These are phyloP conservation scores for Puccinia sorghi DNA, from an alignment of 1,284 basidiomycete species.

Conservation along the genomic window DNA sequence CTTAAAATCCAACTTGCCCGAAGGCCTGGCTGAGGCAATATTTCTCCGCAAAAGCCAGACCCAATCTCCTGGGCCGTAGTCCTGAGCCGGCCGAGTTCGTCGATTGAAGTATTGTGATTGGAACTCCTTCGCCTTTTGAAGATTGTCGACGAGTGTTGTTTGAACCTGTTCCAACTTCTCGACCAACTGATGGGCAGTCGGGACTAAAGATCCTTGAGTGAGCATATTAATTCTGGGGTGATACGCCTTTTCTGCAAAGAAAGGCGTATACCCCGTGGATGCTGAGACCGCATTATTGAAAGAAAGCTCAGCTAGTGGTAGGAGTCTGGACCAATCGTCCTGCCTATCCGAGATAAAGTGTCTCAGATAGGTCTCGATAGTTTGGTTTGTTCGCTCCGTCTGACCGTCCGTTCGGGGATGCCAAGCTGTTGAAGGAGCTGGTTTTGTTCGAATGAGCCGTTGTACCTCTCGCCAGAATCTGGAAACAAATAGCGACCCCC, in stretches of 20 bases:
- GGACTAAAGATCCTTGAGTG: background rate
- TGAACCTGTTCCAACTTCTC: background rate
- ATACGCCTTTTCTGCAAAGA: slow-evolving; percentile 55
- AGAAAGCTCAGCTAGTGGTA: slow-evolving; percentile 57
- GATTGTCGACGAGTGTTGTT: background rate
- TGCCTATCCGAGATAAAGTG: slow-evolving; percentile 50
- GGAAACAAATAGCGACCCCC: slow-evolving; percentile 13
- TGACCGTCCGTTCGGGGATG: slow-evolving; percentile 39
- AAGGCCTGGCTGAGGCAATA: background rate
- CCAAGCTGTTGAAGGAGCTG: slow-evolving; percentile 22
- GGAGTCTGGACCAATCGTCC: slow-evolving; percentile 53
- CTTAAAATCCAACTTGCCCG: background rate
- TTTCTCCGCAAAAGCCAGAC: background rate
- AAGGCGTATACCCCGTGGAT: slow-evolving; percentile 58
- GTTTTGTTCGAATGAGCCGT: background rate
- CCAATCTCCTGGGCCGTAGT: background rate
- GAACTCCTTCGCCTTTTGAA: background rate
- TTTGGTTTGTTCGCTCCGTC: slow-evolving; percentile 4
- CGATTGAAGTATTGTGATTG: background rate
- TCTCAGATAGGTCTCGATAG: slow-evolving; percentile 47
- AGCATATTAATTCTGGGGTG: background rate
- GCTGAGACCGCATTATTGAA: slow-evolving; percentile 59
- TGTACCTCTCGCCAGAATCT: background rate
- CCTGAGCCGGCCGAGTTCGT: background rate
- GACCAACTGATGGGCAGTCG: background rate